A percentile compares a stretch with the other conserved stretches of the same genome.
phyloP scores from a whole-genome alignment of 2,329 filamentous ascomycete species.

The Colletotrichum musicola region DNA sequence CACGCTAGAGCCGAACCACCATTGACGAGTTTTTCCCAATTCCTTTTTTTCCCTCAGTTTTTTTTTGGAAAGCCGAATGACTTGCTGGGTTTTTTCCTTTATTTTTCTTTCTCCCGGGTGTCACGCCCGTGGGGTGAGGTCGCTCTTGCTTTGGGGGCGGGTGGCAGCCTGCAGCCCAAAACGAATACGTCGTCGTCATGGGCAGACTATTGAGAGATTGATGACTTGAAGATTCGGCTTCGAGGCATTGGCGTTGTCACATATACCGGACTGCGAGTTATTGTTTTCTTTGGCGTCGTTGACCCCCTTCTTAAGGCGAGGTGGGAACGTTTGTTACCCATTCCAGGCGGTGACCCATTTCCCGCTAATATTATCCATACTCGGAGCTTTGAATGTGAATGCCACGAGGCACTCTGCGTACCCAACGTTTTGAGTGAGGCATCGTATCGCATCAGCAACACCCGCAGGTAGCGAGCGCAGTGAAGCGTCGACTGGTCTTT shows the following conservation, averaged over 20 bases:
- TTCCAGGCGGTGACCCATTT: not conserved
- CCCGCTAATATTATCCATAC: not conserved
- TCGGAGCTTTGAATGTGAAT: not conserved
- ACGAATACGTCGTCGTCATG: slow-evolving; percentile 11
- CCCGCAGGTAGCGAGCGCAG: too few relatives aligned
- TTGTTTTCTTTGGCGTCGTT: slow-evolving; percentile 6
- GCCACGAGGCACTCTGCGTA: slow-evolving; percentile 13
- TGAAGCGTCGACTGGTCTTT: not conserved
- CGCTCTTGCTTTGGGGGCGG: not conserved
- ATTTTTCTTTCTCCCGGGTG: slow-evolving; percentile 3
- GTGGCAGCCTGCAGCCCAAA: slow-evolving; percentile 11
- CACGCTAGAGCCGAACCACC: slow-evolving; percentile 32
- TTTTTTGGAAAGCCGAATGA: slow-evolving; percentile 24
- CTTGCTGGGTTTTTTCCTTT: slow-evolving; percentile 12
- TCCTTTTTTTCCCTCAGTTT: not conserved
- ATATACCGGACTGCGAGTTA: not conserved
- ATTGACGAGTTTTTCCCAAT: slow-evolving; percentile 18
- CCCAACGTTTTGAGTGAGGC: not conserved
- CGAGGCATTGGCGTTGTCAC: not conserved
- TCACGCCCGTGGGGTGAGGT: slow-evolving; percentile 11
- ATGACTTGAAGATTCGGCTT: slow-evolving; percentile 8
- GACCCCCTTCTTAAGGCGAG: not conserved
- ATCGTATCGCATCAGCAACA: not conserved
- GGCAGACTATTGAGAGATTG: slow-evolving; percentile 14
- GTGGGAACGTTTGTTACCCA: not conserved